These are phyloP conservation scores for Apium graveolens DNA, from an alignment of 129 eudicot genomes.

Conservation along the genomic window DNA sequence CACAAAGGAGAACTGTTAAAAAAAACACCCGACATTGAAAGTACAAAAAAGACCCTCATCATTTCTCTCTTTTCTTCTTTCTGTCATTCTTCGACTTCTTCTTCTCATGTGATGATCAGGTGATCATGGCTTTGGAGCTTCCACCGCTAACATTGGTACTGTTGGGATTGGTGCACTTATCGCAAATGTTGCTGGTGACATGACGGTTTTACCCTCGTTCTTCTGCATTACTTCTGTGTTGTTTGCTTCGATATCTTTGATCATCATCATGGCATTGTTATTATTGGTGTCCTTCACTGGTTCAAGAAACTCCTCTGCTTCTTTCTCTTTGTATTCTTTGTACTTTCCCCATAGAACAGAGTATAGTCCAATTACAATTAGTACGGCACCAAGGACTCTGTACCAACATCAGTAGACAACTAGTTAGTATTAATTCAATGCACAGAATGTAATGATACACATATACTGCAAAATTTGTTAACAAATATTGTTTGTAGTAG, in stretches of 20 bases:
- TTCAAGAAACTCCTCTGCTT: slow-evolving; percentile 42
- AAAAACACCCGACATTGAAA: slow-evolving; percentile 23
- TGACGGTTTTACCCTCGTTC: slow-evolving; percentile 17
- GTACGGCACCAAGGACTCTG: slow-evolving; percentile 70
- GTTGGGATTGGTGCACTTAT: slow-evolving; percentile 48
- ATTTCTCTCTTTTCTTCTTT: slow-evolving; percentile 5
- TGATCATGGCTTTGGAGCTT: slow-evolving; percentile 39
- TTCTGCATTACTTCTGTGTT: slow-evolving; percentile 35
- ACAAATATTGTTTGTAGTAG: background rate
- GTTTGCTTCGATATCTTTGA: slow-evolving; percentile 38
- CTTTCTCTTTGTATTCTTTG: slow-evolving; percentile 79
- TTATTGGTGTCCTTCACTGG: slow-evolving; percentile 38
- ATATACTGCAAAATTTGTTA: too few relatives aligned
- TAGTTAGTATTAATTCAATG: background rate
- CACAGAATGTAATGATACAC: background rate
- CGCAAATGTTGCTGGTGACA: slow-evolving; percentile 33
- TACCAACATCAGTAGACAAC: background rate
- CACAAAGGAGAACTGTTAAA: slow-evolving; percentile 7
- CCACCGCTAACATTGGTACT: slow-evolving; percentile 71
- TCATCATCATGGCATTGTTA: slow-evolving; percentile 19
- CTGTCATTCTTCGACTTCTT: background rate
- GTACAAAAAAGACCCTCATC: slow-evolving; percentile 41
- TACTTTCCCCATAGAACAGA: slow-evolving; percentile 93
- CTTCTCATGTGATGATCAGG: background rate
- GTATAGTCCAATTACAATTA: slow-evolving; percentile 83